phyloP scores from a whole-genome alignment of 1,284 basidiomycete genomes.

The Xerocomus minutiporus region DNA sequence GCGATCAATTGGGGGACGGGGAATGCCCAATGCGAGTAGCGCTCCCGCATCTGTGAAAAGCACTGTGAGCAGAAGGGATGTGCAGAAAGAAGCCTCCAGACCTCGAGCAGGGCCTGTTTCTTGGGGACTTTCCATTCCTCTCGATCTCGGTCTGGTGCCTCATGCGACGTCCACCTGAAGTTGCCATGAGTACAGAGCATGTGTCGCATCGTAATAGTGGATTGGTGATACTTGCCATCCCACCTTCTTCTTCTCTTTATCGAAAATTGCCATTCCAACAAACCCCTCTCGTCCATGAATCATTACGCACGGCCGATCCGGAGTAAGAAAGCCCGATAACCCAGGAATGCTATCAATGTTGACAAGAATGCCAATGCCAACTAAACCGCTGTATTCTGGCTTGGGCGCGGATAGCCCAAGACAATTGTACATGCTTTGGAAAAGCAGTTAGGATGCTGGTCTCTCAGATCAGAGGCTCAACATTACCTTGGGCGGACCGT shows the following conservation, averaged over 20 bases:
- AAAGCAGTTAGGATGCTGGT: constrained; percentile 3
- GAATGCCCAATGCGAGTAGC: constrained; percentile 30
- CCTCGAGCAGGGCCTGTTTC: constrained; percentile 22
- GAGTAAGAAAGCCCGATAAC: constrained; percentile 17
- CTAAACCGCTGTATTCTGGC: constrained; percentile 31
- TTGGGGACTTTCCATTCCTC: constrained; percentile 31
- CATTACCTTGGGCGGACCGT: constrained; percentile 25
- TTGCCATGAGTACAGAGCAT: neutral
- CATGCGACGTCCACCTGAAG: constrained; percentile 30
- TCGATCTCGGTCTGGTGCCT: constrained; percentile 23
- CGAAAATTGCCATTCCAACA: constrained; percentile 28
- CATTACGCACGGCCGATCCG: constrained; percentile 27
- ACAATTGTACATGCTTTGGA: constrained; percentile 23
- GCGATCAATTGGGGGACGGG: constrained; percentile 29
- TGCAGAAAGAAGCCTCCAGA: neutral
- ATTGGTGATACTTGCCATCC: constrained; percentile 20
- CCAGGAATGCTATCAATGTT: constrained; percentile 20
- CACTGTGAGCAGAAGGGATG: neutral
- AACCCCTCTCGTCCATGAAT: constrained; percentile 30
- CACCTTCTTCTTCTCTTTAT: constrained; percentile 23
- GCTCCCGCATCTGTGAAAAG: constrained; percentile 21
- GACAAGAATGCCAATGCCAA: constrained; percentile 25
- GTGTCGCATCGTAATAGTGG: neutral
- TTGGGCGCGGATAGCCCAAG: constrained; percentile 19
- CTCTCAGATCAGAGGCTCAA: neutral